Evolutionary conservation across 768 basidiomycete species (phyloP).

Genomic region (Tricholoma saponaceum): DNA sequence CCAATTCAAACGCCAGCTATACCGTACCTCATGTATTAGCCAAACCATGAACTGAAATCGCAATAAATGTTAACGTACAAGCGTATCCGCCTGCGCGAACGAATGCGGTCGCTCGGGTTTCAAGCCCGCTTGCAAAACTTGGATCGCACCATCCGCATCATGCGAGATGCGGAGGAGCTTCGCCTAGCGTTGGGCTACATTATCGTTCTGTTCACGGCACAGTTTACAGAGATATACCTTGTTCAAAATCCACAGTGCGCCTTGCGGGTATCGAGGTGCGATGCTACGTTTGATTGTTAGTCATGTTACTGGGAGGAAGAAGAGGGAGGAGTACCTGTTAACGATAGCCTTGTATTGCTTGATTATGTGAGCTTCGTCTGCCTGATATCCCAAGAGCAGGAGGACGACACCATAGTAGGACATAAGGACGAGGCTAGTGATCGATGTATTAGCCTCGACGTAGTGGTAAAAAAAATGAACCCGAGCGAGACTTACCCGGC

Average conservation of each 20-base stretch:
- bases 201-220: background rate
- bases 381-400: constrained; percentile 70
- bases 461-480: background rate
- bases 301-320: background rate
- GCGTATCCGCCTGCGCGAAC: constrained; percentile 69
- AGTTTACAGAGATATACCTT: constrained; percentile 35
- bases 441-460: background rate
- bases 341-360: constrained; percentile 62
- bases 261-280: constrained; percentile 55
- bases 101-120: constrained; percentile 45
- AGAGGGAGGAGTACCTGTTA: constrained; percentile 43
- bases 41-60: background rate
- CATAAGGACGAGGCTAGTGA: constrained; percentile 66
- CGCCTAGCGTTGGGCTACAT: constrained; percentile 36
- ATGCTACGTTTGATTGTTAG: constrained; percentile 44
- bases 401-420: constrained; percentile 74
- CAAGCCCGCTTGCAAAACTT: constrained; percentile 55
- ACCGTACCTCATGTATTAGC: background rate
- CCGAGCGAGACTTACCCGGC: constrained; percentile 49
- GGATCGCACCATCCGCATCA: constrained; percentile 63
- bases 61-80: constrained; percentile 39
- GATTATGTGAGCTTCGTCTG: constrained; percentile 62
- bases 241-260: constrained; percentile 73
- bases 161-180: constrained; percentile 72
- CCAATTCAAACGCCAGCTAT: constrained; percentile 77